Base-by-base conservation (phyloP, 2,329 filamentous ascomycete genomes). In the Didymella exigua region DNA sequence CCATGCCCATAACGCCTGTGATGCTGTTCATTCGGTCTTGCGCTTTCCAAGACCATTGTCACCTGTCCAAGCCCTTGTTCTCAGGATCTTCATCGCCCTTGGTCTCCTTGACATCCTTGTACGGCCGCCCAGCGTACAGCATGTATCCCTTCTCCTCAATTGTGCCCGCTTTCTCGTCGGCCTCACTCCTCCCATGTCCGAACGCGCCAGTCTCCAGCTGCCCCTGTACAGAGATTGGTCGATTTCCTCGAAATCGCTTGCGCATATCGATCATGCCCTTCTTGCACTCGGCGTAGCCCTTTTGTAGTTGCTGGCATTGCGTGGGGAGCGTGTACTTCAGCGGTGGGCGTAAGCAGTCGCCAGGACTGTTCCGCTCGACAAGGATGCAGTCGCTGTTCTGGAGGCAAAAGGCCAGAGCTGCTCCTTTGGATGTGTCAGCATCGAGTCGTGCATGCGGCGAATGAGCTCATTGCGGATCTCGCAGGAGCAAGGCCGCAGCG, bases 261-360 rank as follows among this genome's bases (percentile, higher is more conserved):
- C 95, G 90, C 95, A 99, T 99, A 76, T 99, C 95, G 66, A 98
- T 89, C 86, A 96, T 86, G 62, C 95, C 95, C 62, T 93, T 89
- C 72, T 96, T 96, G 84, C 95, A 99, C 74, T 97, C 91, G 74
- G 91, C 90, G 69, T 96, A 95, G 40, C 92, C 71, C 75, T 91
- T 93, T 75, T 93, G 91, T 56, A 99, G 84, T 77, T 97, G 93
- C 74, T 93, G 91, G 78, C 95, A 99, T 77, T 89, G 88, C 21
- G 85, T 88, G 18, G 95, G 93, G 13, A 99, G 86, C 6, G 87
- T 88, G 60, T 95, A 88, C 74, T 86, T 82, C 60, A 96, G 86
- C 3, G 93, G 93, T 16, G 87, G 83, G 43, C 90, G 89, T 40
- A 99, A 86, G 77, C 95, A 99, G 71, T 97, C 93, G 74, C 88